These are phyloP conservation scores for Mycena sanguinolenta DNA, from an alignment of 768 basidiomycete species.

Conservation along the genomic window DNA sequence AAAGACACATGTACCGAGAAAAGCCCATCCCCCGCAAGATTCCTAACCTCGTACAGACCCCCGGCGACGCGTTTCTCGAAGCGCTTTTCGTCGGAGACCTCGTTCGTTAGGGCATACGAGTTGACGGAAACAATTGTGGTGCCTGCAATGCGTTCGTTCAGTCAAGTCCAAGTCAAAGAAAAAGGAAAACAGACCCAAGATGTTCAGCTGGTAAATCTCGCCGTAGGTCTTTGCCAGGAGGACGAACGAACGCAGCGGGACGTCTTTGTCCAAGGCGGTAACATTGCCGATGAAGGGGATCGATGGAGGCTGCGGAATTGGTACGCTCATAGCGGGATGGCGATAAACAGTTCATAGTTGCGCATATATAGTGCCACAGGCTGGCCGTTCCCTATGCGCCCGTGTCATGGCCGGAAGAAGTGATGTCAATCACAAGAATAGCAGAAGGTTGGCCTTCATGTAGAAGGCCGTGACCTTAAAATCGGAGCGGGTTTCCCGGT, in stretches of 20 bases:
- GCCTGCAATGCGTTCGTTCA: not conserved
- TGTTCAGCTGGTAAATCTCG: slow-evolving; percentile 51
- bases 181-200: slow-evolving; percentile 45
- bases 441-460: not conserved
- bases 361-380: not conserved
- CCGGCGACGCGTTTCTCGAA: slow-evolving; percentile 19
- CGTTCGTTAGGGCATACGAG: slow-evolving; percentile 18
- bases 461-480: no score
- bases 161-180: not conserved
- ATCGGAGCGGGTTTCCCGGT: no score
- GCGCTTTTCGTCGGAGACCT: slow-evolving; percentile 27
- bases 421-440: not conserved
- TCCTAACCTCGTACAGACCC: slow-evolving; percentile 13
- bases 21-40: slow-evolving; percentile 12
- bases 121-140: slow-evolving; percentile 5
- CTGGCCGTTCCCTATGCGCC: no score
- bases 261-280: slow-evolving; percentile 46
- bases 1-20: slow-evolving; percentile 4
- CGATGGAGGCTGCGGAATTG: slow-evolving; percentile 53
- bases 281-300: slow-evolving; percentile 55
- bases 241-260: slow-evolving; percentile 47
- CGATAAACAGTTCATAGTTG: not conserved
- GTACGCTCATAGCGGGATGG: slow-evolving; percentile 43
- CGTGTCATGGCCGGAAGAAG: not conserved
- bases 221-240: slow-evolving; percentile 53